Percentiles rank a stretch among this genome's conserved stretches.
phyloP scores from a whole-genome alignment of 2,329 filamentous ascomycete species.

The Cladosporium sp. region DNA sequence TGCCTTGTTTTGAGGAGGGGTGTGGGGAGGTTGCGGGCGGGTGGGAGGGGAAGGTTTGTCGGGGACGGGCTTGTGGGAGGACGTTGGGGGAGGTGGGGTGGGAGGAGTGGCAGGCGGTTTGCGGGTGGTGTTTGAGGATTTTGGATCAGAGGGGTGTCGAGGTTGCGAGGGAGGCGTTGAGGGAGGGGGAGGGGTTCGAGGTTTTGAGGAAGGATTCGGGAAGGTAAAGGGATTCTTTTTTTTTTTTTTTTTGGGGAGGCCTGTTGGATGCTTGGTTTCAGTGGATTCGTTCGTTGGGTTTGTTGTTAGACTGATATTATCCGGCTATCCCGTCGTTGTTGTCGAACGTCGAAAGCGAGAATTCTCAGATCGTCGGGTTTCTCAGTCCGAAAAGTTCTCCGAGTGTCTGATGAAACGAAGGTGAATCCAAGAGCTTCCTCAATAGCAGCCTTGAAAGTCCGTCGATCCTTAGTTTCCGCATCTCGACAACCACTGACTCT shows the following conservation, averaged over 20 bases:
- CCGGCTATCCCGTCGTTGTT: constrained; percentile 14
- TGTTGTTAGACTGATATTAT: neutral
- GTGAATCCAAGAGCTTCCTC: constrained; percentile 19
- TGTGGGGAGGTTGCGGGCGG: neutral
- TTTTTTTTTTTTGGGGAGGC: neutral
- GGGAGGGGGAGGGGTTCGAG: neutral
- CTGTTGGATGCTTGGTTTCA: too few species aligned
- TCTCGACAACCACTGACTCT: constrained; percentile 25
- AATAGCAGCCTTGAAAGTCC: constrained; percentile 21
- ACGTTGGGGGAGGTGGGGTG: constrained; percentile 1
- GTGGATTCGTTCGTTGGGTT: neutral
- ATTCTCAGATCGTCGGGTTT: constrained; percentile 18
- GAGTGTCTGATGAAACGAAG: constrained; percentile 13
- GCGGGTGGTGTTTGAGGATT: constrained; percentile 4
- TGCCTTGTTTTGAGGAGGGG: neutral
- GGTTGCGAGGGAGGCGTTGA: constrained; percentile 1
- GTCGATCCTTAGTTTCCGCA: constrained; percentile 20
- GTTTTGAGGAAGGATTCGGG: neutral
- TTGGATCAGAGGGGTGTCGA: constrained; percentile 1
- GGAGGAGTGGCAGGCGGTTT: constrained; percentile 3
- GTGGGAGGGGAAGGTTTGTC: neutral
- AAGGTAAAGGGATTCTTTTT: neutral
- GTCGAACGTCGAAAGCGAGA: constrained; percentile 26
- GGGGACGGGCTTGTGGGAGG: neutral
- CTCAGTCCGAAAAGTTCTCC: constrained; percentile 12